Percentiles rank a stretch among this genome's conserved stretches.
These are phyloP conservation scores for Pleurostoma richardsiae DNA, from an alignment of 2,329 filamentous ascomycete species.

Conservation along the genomic window DNA sequence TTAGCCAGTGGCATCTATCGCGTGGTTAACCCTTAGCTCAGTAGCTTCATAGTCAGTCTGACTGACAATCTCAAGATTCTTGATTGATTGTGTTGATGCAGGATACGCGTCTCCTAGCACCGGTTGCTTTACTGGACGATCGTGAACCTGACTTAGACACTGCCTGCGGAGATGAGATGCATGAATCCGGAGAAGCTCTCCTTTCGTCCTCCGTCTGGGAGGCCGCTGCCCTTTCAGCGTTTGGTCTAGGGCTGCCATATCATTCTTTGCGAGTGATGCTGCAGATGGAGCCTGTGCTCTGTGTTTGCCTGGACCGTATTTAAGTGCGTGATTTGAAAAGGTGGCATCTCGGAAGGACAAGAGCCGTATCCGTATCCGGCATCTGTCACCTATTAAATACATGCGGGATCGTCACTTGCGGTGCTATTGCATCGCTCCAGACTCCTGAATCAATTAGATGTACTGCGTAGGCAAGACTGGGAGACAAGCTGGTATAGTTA, in stretches of 20 bases:
- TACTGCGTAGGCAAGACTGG: no score
- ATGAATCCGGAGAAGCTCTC: constrained; percentile 16
- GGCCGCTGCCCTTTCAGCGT: constrained; percentile 2
- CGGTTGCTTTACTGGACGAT: constrained; percentile 21
- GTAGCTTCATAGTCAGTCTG: background rate
- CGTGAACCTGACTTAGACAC: constrained; percentile 12
- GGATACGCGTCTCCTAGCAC: constrained; percentile 17
- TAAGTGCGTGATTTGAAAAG: background rate
- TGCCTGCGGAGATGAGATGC: constrained; percentile 15
- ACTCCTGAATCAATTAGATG: no score
- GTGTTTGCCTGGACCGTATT: background rate
- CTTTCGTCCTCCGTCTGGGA: constrained; percentile 12
- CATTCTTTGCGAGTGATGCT: background rate
- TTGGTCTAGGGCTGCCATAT: background rate
- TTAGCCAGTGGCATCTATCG: constrained; percentile 4
- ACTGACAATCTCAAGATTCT: constrained; percentile 18
- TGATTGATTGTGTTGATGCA: constrained; percentile 18
- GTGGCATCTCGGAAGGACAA: background rate
- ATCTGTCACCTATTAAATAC: no score
- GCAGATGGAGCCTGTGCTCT: background rate
- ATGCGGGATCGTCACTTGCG: no score
- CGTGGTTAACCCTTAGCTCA: background rate
- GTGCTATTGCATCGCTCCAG: no score
- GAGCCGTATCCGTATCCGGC: background rate
- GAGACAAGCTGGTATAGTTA: no score